These are phyloP conservation scores for Phyllosticta citrichinensis DNA, from an alignment of 2,329 filamentous ascomycete species.

Conservation along the genomic window DNA sequence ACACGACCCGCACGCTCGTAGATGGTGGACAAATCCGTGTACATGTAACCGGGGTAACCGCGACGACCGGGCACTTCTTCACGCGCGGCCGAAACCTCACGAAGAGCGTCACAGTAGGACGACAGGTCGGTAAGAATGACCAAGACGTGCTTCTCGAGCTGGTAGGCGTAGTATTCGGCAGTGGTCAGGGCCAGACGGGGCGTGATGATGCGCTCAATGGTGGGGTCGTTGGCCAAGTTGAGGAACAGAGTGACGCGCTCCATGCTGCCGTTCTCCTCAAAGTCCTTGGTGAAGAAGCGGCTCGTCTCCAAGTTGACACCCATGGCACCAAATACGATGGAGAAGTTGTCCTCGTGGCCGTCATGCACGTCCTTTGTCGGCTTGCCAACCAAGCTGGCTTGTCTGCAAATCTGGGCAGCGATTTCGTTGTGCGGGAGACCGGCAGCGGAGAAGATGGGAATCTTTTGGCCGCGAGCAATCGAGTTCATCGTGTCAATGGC, in stretches of 20 bases:
- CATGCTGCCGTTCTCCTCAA: constrained; percentile 98
- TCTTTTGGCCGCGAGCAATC: constrained; percentile 97
- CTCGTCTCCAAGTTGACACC: constrained; percentile 99
- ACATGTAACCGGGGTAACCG: constrained; percentile 99
- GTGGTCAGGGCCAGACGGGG: constrained; percentile 96
- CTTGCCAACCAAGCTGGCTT: constrained; percentile 76
- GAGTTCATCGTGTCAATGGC: constrained; percentile 92
- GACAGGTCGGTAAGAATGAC: constrained; percentile 98
- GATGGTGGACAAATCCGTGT: constrained; percentile 99
- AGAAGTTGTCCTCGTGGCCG: constrained; percentile 98
- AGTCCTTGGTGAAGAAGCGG: constrained; percentile 96
- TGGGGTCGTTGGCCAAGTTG: constrained; percentile 98
- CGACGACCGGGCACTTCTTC: constrained; percentile 98
- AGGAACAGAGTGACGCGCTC: constrained; percentile 96
- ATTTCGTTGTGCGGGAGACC: constrained; percentile 99
- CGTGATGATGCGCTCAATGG: constrained; percentile 99
- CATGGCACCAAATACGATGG: constrained; percentile 98
- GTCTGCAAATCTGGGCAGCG: constrained; percentile 95
- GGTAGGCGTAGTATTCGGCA: constrained; percentile 99
- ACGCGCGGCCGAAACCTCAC: constrained; percentile 94
- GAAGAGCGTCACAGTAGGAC: constrained; percentile 95
- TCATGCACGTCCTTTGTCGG: constrained; percentile 95
- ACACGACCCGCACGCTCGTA: constrained; percentile 99
- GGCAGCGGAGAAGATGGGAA: constrained; percentile 96
- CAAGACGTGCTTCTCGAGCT: constrained; percentile 98